phyloP scores from a whole-genome alignment of 805 yeast species.

The Priceomyces medius region DNA sequence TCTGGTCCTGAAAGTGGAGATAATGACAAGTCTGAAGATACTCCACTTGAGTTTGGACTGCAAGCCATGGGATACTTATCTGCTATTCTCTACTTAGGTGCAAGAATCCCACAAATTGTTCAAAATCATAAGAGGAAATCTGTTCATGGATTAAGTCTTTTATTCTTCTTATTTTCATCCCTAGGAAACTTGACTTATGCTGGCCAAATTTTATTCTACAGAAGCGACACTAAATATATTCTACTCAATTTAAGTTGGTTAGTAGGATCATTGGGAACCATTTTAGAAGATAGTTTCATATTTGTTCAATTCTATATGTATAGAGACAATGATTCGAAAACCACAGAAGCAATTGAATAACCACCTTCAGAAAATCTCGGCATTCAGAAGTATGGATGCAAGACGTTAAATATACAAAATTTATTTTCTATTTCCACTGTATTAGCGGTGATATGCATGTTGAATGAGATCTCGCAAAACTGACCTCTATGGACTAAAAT shows the following conservation, averaged over 20 bases:
- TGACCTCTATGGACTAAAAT: conserved; percentile 35
- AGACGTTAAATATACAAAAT: conserved; percentile 2
- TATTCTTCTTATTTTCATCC: conserved; percentile 72
- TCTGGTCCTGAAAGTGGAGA: conserved; percentile 29
- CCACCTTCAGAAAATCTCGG: background rate
- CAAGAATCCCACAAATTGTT: conserved; percentile 78
- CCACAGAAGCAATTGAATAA: conserved; percentile 5
- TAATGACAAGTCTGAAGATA: conserved; percentile 19
- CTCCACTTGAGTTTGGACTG: conserved; percentile 49
- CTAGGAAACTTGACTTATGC: conserved; percentile 77
- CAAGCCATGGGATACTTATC: conserved; percentile 70
- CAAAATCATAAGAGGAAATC: conserved; percentile 78
- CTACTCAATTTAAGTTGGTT: conserved; percentile 71
- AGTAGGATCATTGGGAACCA: conserved; percentile 75
- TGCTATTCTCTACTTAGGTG: conserved; percentile 67
- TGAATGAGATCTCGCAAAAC: background rate
- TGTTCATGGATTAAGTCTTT: conserved; percentile 80
- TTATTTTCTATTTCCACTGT: background rate
- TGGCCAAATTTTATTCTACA: conserved; percentile 64
- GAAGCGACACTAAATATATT: conserved; percentile 61
- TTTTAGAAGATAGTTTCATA: conserved; percentile 65
- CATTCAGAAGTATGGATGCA: conserved; percentile 3
- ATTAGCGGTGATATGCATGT: background rate
- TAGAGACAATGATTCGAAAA: conserved; percentile 26
- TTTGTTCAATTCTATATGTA: conserved; percentile 68